Percentiles rank a stretch among this genome's conserved stretches.
phyloP scores from a whole-genome alignment of 176 grass and related monocot genomes.

The Cocos nucifera region DNA sequence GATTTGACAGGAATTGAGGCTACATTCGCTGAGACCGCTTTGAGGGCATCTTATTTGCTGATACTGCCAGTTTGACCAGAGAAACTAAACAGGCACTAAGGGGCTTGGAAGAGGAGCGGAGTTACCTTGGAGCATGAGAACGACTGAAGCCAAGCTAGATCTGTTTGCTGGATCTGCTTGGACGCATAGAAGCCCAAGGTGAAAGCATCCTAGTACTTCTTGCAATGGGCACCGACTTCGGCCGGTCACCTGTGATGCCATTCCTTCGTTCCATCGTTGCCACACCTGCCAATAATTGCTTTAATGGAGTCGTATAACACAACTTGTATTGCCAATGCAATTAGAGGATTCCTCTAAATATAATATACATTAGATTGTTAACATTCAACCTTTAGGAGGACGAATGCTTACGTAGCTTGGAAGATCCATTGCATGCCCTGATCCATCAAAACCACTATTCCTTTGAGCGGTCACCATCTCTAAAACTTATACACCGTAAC shows the following conservation, averaged over 20 bases:
- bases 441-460: conserved; percentile 40
- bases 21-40: too few relatives aligned
- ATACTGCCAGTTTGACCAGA: background rate
- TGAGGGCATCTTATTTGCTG: background rate
- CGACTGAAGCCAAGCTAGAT: conserved; percentile 29
- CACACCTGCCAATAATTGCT: conserved; percentile 11
- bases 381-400: background rate
- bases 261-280: conserved; percentile 19
- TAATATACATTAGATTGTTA: background rate
- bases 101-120: conserved; percentile 29
- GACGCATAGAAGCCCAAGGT: conserved; percentile 38
- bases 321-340: background rate
- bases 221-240: background rate
- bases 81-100: conserved; percentile 12
- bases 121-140: conserved; percentile 41
- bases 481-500: conserved; percentile 41
- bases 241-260: conserved; percentile 10
- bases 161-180: conserved; percentile 27
- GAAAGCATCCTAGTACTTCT: conserved; percentile 33
- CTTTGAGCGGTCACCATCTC: conserved; percentile 55
- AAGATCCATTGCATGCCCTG: conserved; percentile 39
- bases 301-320: background rate
- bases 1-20: too few relatives aligned
- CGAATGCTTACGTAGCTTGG: conserved; percentile 32
- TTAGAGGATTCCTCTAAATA: too few relatives aligned